phyloP scores from a whole-genome alignment of 192 early-diverging fungal species.

The Backusella mclennaniae region DNA sequence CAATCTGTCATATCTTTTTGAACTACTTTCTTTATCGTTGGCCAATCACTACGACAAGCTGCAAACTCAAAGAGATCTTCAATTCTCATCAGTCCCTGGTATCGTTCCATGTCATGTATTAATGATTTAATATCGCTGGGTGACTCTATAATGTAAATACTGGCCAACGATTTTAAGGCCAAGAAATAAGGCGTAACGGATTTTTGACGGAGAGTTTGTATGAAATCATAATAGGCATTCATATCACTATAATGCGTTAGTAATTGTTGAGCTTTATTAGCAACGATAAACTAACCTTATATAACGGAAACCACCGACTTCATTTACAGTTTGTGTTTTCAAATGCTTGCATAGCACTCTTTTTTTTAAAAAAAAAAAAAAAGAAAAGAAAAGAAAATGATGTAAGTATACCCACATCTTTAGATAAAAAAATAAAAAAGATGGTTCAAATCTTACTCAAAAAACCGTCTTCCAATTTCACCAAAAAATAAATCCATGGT shows the following conservation, averaged over 20 bases:
- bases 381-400: neutral
- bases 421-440: too few relatives aligned
- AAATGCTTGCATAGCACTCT: slow-evolving; percentile 85
- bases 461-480: slow-evolving; percentile 84
- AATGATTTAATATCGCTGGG: slow-evolving; percentile 70
- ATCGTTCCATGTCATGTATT: slow-evolving; percentile 76
- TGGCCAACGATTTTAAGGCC: slow-evolving; percentile 79
- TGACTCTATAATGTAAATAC: slow-evolving; percentile 79
- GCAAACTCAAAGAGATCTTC: slow-evolving; percentile 88
- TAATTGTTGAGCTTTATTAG: neutral
- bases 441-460: slow-evolving; percentile 59
- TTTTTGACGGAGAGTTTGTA: slow-evolving; percentile 56
- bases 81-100: slow-evolving; percentile 65
- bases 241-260: slow-evolving; percentile 55
- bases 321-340: slow-evolving; percentile 74
- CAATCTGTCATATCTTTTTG: slow-evolving; percentile 64
- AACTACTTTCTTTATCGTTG: slow-evolving; percentile 71
- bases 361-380: neutral
- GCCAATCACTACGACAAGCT: slow-evolving; percentile 73
- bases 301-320: slow-evolving; percentile 86
- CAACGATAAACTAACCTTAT: slow-evolving; percentile 52
- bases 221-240: slow-evolving; percentile 79
- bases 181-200: slow-evolving; percentile 66
- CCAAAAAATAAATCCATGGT: slow-evolving; percentile 89
- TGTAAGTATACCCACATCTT: neutral